Percentiles rank a stretch among this genome's conserved stretches.
Evolutionary conservation across 352 stramenopile genomes (phyloP).

Genomic region (Blastocystis sp.): DNA sequence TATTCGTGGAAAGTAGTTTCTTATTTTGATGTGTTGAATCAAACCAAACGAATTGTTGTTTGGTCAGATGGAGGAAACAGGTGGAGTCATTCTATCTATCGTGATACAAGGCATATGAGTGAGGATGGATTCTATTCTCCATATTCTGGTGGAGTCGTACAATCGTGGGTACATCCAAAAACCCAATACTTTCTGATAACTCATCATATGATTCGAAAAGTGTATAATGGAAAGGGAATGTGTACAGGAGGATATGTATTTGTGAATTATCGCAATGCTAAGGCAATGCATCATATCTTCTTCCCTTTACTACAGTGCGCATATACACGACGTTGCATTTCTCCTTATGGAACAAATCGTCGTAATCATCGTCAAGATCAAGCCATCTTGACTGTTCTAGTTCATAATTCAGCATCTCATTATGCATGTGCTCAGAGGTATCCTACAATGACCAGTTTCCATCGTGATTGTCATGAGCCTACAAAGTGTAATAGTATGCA

Average conservation of each 20-base stretch:
- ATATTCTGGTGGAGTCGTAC: not conserved
- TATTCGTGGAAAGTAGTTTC: constrained; percentile 40
- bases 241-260: constrained; percentile 36
- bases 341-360: not conserved
- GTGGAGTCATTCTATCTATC: not conserved
- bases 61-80: constrained; percentile 33
- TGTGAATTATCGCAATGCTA: constrained; percentile 12
- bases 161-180: constrained; percentile 25
- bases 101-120: not conserved
- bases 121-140: constrained; percentile 4
- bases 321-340: constrained; percentile 11
- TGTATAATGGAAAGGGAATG: constrained; percentile 4
- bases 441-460: not conserved
- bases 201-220: constrained; percentile 16
- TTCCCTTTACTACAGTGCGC: constrained; percentile 20
- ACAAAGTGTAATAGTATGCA: not conserved
- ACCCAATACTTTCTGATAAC: not conserved
- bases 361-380: constrained; percentile 37
- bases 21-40: constrained; percentile 19
- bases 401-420: not conserved
- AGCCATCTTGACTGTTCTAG: not conserved
- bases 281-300: constrained; percentile 14
- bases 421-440: not conserved
- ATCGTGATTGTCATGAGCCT: constrained; percentile 12
- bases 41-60: not conserved